Base-by-base conservation (phyloP, 306 rosid species). In the Mimosa bimucronata region DNA sequence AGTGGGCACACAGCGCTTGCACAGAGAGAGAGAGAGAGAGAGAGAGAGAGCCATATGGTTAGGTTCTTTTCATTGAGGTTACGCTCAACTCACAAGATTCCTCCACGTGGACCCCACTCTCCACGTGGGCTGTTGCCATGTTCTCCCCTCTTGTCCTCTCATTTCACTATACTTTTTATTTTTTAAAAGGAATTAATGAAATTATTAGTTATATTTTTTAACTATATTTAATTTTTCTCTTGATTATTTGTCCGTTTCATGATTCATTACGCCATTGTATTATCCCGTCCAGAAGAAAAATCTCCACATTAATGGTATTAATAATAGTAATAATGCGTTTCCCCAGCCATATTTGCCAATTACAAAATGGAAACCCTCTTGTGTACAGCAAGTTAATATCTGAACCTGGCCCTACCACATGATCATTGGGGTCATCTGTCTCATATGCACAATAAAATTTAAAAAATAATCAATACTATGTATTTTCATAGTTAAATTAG, bases 51-150 rank as follows among this genome's bases (percentile, higher is more conserved):
- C 13, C 8, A 9, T 29, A 13, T 57, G 10, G 64, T 53, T 66
- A 21, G 78, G 76, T 77, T 71, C 57, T 61, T 76, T 40, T 75
- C 42, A 57, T 29, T 25, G 46, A 71, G 77, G 29, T 72, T 83
- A 75, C 78, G 85, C 79, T 19, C 80, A 79, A 52, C 74, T 76
- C 80, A 71, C 58, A 82, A 87, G 97, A 90, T 92, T 90, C 93
- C 88, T 80, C 78, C 21, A 45, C 76, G 88, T 90, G 91, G 94
- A 50, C 94, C 92, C 81, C 81, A 16, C 70, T 41, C 89, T 87
- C 79, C 94, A 89, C 88, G 94, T 90, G 95, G 92, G 89, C 85
- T 86, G 89, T 89, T 88, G 91, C 78, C 88, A 79, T 87, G 84
- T 60, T 58, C 31, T 9, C 9, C 26, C 1, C 60, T 23, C 26